Conservation (phyloP, 768 basidiomycete genomes). For the Rhizopogon rudus region DNA sequence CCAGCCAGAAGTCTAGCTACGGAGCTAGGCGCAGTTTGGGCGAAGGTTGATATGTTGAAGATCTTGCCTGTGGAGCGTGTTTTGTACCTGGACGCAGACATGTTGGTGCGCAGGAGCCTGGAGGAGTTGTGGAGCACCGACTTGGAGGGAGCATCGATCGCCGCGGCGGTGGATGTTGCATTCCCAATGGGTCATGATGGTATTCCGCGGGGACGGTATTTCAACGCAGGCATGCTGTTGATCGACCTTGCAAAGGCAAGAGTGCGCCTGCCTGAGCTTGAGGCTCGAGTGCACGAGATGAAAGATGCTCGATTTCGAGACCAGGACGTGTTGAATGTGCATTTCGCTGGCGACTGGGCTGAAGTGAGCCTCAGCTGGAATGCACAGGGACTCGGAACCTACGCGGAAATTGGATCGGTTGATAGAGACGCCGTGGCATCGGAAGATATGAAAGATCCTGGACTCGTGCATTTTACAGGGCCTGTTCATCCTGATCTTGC, state of each 20-base stretch:
- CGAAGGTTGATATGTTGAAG: slow-evolving; percentile 43
- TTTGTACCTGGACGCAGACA: slow-evolving; percentile 51
- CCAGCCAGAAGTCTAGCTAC: slow-evolving; percentile 24
- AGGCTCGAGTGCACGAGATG: slow-evolving; percentile 20
- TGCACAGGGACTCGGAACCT: slow-evolving; percentile 54
- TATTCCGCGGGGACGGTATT: slow-evolving; percentile 33
- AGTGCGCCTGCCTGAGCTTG: slow-evolving; percentile 19
- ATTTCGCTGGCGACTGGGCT: slow-evolving; percentile 41
- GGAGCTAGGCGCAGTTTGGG: slow-evolving; percentile 36
- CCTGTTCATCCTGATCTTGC: slow-evolving; percentile 43
- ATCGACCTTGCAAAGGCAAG: slow-evolving; percentile 42
- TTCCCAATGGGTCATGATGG: slow-evolving; percentile 41
- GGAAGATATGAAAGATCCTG: slow-evolving; percentile 33
- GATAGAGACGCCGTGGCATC: slow-evolving; percentile 32
- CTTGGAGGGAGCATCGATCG: slow-evolving; percentile 36
- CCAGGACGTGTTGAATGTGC: slow-evolving; percentile 47
- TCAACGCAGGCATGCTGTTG: slow-evolving; percentile 53
- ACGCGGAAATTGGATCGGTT: slow-evolving; percentile 29
- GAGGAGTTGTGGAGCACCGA: slow-evolving; percentile 40
- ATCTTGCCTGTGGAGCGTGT: slow-evolving; percentile 45
- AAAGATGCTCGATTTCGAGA: slow-evolving; percentile 31
- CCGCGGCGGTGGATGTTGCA: slow-evolving; percentile 45
- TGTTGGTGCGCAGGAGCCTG: slow-evolving; percentile 38
- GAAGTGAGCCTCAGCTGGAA: slow-evolving; percentile 43
- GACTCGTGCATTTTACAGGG: slow-evolving; percentile 56